Base-by-base conservation (phyloP, 2,329 filamentous ascomycete genomes). In the Coniochaeta prunicola region DNA sequence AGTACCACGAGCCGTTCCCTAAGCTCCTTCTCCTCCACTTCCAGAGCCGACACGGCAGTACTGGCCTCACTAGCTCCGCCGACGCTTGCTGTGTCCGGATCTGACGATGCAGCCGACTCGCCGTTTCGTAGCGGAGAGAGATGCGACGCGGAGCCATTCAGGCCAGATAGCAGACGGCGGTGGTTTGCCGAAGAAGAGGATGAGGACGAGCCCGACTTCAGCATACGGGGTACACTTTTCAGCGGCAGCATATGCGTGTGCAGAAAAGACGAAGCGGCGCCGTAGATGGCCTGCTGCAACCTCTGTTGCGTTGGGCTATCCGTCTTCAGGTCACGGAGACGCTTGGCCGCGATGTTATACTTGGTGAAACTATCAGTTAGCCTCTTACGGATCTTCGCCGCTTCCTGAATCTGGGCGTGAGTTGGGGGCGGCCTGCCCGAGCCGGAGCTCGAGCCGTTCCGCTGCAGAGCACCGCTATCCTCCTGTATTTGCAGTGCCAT, bases 191-290 rank as follows among this genome's bases (percentile, higher is more conserved):
- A 67, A 7, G 64, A 63, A 2, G 68, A 68, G 5, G 13, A 10
- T 13, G 50, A 54, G 12, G 50, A 54, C 17, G 67, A 67, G 10
- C 64, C 62, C 2, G 68, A 69, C 57, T 76, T 77, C 17, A 92
- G 77, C 63, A 91, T 77, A 45, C 85, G 83, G 0, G 89, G 89
- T 0, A 92, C 76, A 30, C 84, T 84, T 69, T 91, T 96, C 15
- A 97, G 77, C 0, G 92, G 91, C 9, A 97, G 80, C 90, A 97
- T 96, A 67, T 97, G 91, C 4, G 91, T 81, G 68, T 96, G 92
- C 4, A 97, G 75, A 66, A 97, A 97, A 55, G 83, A 82, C 57
- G 88, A 91, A 1, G 92, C 90, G 64, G 92, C 88, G 38, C 88
- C 83, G 66, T 96, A 92, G 13, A 97, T 86, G 3, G 90, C 87